Evolutionary conservation across 305 asterid genomes (phyloP).

Genomic region (Fraxinus ornus): DNA sequence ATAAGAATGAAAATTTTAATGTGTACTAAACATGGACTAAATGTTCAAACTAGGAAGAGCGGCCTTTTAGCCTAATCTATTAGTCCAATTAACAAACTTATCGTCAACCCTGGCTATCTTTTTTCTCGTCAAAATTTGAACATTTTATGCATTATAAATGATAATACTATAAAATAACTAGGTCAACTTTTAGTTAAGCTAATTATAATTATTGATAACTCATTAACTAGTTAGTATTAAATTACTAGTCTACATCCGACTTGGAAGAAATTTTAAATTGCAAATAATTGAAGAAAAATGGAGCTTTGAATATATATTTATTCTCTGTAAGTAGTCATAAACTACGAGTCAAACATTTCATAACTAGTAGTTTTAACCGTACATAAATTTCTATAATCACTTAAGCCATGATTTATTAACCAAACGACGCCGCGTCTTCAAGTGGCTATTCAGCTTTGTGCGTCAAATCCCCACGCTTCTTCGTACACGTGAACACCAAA

Average conservation of each 20-base stretch:
- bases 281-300: not conserved
- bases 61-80: not conserved
- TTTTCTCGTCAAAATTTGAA: not conserved
- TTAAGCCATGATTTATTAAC: not conserved
- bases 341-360: not conserved
- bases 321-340: not conserved
- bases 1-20: too few relatives aligned
- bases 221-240: not conserved
- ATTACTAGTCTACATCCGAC: not conserved
- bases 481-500: not conserved
- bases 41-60: not conserved
- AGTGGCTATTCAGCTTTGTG: not conserved
- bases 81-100: not conserved
- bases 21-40: too few relatives aligned
- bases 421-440: not conserved
- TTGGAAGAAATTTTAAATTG: not conserved
- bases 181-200: not conserved
- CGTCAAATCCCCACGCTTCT: not conserved
- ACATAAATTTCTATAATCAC: not conserved
- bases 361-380: not conserved
- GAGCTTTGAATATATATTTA: not conserved
- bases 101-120: not conserved
- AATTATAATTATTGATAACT: not conserved
- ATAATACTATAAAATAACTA: not conserved
- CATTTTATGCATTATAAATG: not conserved